phyloP scores from a whole-genome alignment of 768 basidiomycete species.

The Pulveroboletus sp. region DNA sequence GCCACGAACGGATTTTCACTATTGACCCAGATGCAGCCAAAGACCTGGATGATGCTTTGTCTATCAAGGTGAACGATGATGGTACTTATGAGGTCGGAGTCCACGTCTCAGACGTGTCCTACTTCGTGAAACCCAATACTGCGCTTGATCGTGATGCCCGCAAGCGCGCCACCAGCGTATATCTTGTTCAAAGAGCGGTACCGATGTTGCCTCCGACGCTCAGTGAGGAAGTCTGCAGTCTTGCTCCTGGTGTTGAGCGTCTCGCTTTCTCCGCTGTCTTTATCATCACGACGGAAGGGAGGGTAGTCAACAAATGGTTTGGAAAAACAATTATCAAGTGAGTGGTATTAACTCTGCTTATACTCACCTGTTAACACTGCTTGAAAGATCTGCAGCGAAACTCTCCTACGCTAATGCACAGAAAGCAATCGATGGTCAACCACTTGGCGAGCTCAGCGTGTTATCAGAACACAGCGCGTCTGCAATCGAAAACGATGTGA shows the following conservation, averaged over 20 bases:
- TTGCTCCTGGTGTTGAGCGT: slow-evolving; percentile 84
- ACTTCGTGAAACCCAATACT: slow-evolving; percentile 92
- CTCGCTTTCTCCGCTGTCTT: slow-evolving; percentile 90
- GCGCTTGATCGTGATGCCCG: slow-evolving; percentile 98
- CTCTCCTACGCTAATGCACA: slow-evolving; percentile 83
- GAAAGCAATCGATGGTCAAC: slow-evolving; percentile 72
- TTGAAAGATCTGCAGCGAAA: slow-evolving; percentile 75
- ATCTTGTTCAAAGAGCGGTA: slow-evolving; percentile 92
- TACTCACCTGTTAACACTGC: slow-evolving; percentile 1
- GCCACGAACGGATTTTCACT: slow-evolving; percentile 83
- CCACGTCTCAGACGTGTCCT: slow-evolving; percentile 96
- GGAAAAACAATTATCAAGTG: slow-evolving; percentile 91
- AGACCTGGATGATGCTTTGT: slow-evolving; percentile 94
- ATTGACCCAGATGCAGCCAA: slow-evolving; percentile 89
- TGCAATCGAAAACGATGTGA: slow-evolving; percentile 77
- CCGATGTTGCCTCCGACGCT: slow-evolving; percentile 97
- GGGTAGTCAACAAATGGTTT: slow-evolving; percentile 86
- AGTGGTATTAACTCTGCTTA: slow-evolving; percentile 17
- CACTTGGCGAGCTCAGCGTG: slow-evolving; percentile 51
- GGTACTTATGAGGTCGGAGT: slow-evolving; percentile 91
- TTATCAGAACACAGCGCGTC: slow-evolving; percentile 53
- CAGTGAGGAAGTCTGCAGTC: slow-evolving; percentile 90
- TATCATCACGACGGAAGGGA: slow-evolving; percentile 80
- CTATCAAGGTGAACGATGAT: slow-evolving; percentile 85
- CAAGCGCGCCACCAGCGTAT: slow-evolving; percentile 95